phyloP scores from a whole-genome alignment of 108 stramenopile species.

The Cyclotella choctawhatcheeana region DNA sequence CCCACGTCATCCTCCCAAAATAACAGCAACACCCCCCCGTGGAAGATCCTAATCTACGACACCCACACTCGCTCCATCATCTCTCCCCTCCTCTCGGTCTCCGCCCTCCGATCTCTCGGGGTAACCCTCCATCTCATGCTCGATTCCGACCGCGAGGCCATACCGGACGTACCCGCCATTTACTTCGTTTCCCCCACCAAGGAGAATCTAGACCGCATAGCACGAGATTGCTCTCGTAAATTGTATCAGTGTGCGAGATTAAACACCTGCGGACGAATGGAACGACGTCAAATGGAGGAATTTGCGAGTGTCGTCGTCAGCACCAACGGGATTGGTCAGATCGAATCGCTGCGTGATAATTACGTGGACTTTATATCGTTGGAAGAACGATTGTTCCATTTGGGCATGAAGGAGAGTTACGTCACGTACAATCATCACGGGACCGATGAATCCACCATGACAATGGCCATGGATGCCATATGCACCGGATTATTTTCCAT shows the following conservation, averaged over 20 bases:
- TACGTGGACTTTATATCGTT: conserved; percentile 94
- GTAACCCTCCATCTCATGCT: conserved; percentile 97
- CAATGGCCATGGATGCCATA: conserved; percentile 81
- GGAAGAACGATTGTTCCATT: conserved; percentile 85
- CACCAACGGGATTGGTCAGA: conserved; percentile 70
- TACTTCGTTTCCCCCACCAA: conserved; percentile 96
- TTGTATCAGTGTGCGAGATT: conserved; percentile 86
- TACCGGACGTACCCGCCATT: conserved; percentile 97
- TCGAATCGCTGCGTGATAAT: conserved; percentile 92
- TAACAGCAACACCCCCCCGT: too few relatives aligned
- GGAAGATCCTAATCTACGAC: conserved; percentile 99
- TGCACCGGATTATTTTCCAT: conserved; percentile 92
- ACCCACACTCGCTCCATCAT: conserved; percentile 92
- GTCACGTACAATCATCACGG: conserved; percentile 86
- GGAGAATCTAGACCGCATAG: conserved; percentile 90
- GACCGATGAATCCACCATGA: conserved; percentile 84
- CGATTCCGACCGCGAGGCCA: conserved; percentile 86
- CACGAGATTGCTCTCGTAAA: conserved; percentile 79
- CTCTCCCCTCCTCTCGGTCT: conserved; percentile 93
- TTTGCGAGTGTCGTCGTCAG: conserved; percentile 91
- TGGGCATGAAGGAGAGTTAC: conserved; percentile 87
- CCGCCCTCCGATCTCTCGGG: conserved; percentile 92
- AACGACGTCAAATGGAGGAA: conserved; percentile 93
- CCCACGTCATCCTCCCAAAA: conserved; percentile 23
- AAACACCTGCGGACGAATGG: conserved; percentile 88